These are phyloP conservation scores for Bothriochloa decipiens DNA, from an alignment of 176 grass and related monocot species.

Conservation along the genomic window DNA sequence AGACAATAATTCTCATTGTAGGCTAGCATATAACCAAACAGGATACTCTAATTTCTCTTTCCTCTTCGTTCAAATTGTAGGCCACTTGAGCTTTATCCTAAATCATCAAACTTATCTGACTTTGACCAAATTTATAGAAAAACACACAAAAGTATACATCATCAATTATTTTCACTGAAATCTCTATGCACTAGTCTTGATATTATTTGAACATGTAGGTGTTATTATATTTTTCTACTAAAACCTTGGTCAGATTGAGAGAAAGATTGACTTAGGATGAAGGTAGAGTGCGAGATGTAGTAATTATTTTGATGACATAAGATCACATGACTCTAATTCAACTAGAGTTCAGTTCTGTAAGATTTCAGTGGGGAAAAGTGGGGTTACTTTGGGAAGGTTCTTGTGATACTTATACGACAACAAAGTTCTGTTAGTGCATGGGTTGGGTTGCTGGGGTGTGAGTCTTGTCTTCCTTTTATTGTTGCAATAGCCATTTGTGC, in stretches of 20 bases:
- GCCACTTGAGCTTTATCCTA: not conserved
- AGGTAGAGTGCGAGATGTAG: not conserved
- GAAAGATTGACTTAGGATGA: not conserved
- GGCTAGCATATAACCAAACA: not conserved
- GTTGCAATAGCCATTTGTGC: conserved; percentile 10
- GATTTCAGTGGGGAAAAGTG: not conserved
- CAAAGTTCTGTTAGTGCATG: not conserved
- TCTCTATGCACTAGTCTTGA: not conserved
- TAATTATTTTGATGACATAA: not conserved
- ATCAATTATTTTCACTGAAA: not conserved
- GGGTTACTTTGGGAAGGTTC: not conserved
- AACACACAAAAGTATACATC: not conserved
- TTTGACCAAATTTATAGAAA: not conserved
- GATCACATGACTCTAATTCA: not conserved
- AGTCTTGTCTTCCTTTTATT: not conserved
- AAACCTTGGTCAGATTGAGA: not conserved
- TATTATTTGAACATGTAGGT: not conserved
- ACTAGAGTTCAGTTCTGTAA: not conserved
- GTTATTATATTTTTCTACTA: not conserved
- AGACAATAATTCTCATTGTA: not conserved
- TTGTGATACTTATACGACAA: not conserved
- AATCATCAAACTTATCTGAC: not conserved
- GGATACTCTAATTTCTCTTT: not conserved
- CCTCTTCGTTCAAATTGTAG: not conserved
- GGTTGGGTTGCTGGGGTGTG: not conserved